Percentiles rank a stretch among this genome's conserved stretches.
Evolutionary conservation across 139 green algal species (phyloP).

Genomic region (Auxenochlorella protothecoides): DNA sequence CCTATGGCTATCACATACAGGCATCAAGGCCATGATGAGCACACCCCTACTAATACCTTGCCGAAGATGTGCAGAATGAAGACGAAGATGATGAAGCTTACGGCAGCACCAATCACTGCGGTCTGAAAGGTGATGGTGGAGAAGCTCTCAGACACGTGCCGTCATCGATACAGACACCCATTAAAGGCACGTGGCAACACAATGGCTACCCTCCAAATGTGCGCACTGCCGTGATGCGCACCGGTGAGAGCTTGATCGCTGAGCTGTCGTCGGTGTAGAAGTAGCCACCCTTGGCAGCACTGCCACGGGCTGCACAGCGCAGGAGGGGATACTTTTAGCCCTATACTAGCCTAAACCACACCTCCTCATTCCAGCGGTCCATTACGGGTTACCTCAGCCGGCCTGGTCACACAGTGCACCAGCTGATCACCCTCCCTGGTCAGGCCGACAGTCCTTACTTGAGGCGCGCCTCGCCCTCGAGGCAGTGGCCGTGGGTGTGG

Average conservation of each 20-base stretch:
- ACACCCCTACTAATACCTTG: constrained; percentile 23
- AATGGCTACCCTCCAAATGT: too few relatives aligned
- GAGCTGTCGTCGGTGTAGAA: constrained; percentile 25
- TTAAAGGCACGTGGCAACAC: not conserved
- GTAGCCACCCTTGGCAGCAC: not conserved
- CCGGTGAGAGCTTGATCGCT: constrained; percentile 24
- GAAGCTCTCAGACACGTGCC: too few relatives aligned
- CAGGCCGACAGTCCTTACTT: not conserved
- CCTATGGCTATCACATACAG: too few relatives aligned
- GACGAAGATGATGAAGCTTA: constrained; percentile 29
- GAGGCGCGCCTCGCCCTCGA: constrained; percentile 5
- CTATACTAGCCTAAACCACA: too few relatives aligned
- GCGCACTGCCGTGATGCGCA: not conserved
- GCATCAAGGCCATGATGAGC: too few relatives aligned
- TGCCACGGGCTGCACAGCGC: too few relatives aligned
- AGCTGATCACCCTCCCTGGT: too few relatives aligned
- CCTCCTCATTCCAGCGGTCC: too few relatives aligned
- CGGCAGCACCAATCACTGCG: constrained; percentile 15
- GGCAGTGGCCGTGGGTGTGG: not conserved
- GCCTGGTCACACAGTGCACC: too few relatives aligned
- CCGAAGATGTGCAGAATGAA: constrained; percentile 33
- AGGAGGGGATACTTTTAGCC: too few relatives aligned
- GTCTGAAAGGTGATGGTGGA: constrained; percentile 2
- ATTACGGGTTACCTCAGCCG: too few relatives aligned
- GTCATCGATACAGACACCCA: not conserved